Base-by-base conservation (phyloP, 306 rosid species). In the Castanospermum australe region DNA sequence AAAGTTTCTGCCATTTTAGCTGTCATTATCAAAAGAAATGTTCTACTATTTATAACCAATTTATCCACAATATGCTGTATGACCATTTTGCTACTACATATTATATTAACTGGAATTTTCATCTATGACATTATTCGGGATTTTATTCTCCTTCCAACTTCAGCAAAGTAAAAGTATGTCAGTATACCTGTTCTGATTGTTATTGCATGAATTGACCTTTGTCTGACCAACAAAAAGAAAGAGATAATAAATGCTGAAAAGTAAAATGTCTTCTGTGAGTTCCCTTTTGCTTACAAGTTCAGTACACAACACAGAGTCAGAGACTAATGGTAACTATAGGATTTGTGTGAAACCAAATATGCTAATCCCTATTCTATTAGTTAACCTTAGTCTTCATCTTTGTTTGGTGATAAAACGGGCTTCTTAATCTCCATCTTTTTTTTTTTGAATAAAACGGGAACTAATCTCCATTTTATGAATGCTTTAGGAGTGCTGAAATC, bases 1-100 rank as follows among this genome's bases (percentile, higher is more conserved):
- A 24, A 73, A 62, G 2, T 81, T 66, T 82, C 21, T 73, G 25
- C 66, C 21, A 35, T 68, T 50, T 75, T 30, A 1, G 14, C 57
- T 67, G 60, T 84, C 51, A 20, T 38, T 22, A 65, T 56, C n/a
- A 30, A 17, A 70, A 36, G 21, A 25, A 22, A 7, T 61, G 28
- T 61, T 55, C 8, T 38, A 55, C 45, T 50, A 41, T 47, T 14
- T 39, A 41, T 22, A 25, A 25, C 50, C 64, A 36, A 22, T 51
- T 28, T 47, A 8, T 45, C 30, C 14, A 8, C 5, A 5, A 1
- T 18, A 7, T 9, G 41, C n/a, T 36, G 13, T 56, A 11, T 51
- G 48, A 39, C 13, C 33, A 15, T 77, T 5, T 71, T 48, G 20
- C 39, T 44, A 33, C 42, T 65, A n/a, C 57, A 21, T 28, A 7